phyloP scores from a whole-genome alignment of 768 basidiomycete species.

The Mycena metata region DNA sequence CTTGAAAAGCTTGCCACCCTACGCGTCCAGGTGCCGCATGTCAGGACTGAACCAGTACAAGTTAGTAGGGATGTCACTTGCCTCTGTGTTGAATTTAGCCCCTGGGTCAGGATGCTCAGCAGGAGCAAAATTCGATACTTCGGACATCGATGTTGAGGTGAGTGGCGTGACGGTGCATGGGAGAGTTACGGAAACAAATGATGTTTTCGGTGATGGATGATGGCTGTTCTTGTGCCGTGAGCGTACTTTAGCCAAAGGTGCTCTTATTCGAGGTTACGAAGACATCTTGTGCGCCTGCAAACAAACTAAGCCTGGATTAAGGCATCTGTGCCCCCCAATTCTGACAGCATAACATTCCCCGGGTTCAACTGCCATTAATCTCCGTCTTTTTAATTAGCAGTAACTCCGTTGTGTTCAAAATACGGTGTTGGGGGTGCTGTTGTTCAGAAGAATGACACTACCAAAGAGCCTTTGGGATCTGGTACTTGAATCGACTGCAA shows the following conservation, averaged over 20 bases:
- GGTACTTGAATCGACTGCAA: too few relatives aligned
- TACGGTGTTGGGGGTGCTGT: background rate
- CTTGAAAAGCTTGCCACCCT: slow-evolving; percentile 10
- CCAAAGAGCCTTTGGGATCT: too few relatives aligned
- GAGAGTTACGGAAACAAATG: slow-evolving; percentile 6
- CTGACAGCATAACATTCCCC: too few relatives aligned
- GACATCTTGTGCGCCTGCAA: slow-evolving; percentile 1
- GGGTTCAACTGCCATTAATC: too few relatives aligned
- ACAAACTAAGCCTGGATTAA: too few relatives aligned
- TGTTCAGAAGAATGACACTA: too few relatives aligned
- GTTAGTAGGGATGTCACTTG: slow-evolving; percentile 8
- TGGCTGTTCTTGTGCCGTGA: slow-evolving; percentile 9
- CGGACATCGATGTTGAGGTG: slow-evolving; percentile 9
- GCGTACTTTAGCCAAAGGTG: background rate
- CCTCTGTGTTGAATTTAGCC: slow-evolving; percentile 11
- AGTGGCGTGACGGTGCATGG: slow-evolving; percentile 9
- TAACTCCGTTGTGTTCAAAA: too few relatives aligned
- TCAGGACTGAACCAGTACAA: slow-evolving; percentile 10
- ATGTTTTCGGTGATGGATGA: slow-evolving; percentile 10
- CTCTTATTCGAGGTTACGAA: slow-evolving; percentile 8
- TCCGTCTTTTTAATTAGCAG: too few relatives aligned
- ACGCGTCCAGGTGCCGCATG: slow-evolving; percentile 6
- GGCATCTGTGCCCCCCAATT: too few relatives aligned
- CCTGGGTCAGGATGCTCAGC: slow-evolving; percentile 9
- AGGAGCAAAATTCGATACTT: slow-evolving; percentile 7